phyloP scores from a whole-genome alignment of 2,329 filamentous ascomycete species.

The Aschersonia sp. region DNA sequence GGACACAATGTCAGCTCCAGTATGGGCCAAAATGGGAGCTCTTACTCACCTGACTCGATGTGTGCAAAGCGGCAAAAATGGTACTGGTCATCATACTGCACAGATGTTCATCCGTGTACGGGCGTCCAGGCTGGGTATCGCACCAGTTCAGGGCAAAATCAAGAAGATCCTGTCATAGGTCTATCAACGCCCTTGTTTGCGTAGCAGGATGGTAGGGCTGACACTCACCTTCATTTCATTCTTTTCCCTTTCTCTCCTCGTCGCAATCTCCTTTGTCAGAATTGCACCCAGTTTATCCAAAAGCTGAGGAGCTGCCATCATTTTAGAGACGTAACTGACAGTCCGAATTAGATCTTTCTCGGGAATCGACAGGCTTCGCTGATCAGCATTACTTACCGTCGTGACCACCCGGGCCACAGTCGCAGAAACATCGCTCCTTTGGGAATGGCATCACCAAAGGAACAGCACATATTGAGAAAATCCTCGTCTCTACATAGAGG shows the following conservation, averaged over 20 bases:
- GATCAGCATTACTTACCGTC: constrained; percentile 1
- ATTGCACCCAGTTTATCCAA: constrained; percentile 1
- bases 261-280: constrained; percentile 2
- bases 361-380: no score
- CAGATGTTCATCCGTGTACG: constrained; percentile 3
- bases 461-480: constrained; percentile 5
- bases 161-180: constrained; percentile 3
- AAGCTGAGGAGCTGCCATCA: constrained; percentile 1
- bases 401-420: constrained; percentile 1
- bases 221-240: constrained; percentile 4
- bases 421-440: constrained; percentile 5
- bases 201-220: neutral
- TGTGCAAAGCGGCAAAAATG: constrained; percentile 6
- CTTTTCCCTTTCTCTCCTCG: constrained; percentile 1
- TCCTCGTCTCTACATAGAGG: constrained; percentile 4
- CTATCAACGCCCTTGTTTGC: no score
- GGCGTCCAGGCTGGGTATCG: constrained; percentile 1
- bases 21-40: neutral
- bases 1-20: no score
- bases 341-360: neutral
- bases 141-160: constrained; percentile 5
- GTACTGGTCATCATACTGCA: constrained; percentile 5
- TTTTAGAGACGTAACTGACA: constrained; percentile 1
- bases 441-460: constrained; percentile 4
- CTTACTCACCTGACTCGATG: constrained; percentile 5